Percentiles rank a stretch among this genome's conserved stretches.
phyloP scores from a whole-genome alignment of 768 basidiomycete species.

The Cyathus striatus region DNA sequence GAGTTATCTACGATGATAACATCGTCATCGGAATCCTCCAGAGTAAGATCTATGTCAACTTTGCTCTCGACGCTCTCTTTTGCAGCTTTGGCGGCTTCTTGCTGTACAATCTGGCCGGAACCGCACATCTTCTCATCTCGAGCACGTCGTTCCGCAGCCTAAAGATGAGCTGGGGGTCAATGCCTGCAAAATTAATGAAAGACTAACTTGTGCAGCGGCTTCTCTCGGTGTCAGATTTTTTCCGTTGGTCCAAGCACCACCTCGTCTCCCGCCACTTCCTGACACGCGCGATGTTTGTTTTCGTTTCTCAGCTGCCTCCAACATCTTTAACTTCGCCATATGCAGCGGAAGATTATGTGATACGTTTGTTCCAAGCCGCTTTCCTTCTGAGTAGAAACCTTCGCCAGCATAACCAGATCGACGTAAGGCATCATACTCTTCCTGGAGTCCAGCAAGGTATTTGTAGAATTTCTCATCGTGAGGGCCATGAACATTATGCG shows the following conservation, averaged over 20 bases:
- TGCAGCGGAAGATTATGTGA: slow-evolving; percentile 67
- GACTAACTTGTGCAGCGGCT: slow-evolving; percentile 62
- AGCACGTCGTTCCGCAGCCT: slow-evolving; percentile 85
- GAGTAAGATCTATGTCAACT: slow-evolving; percentile 59
- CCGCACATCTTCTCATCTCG: slow-evolving; percentile 75
- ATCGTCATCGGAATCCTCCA: slow-evolving; percentile 28
- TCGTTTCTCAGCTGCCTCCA: slow-evolving; percentile 80
- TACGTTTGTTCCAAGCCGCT: slow-evolving; percentile 58
- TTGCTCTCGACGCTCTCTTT: slow-evolving; percentile 57
- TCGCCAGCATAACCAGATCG: slow-evolving; percentile 85
- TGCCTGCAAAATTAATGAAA: no score
- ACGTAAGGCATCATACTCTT: slow-evolving; percentile 79
- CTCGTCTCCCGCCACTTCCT: slow-evolving; percentile 55
- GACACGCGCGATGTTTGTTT: slow-evolving; percentile 36
- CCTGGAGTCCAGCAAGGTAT: slow-evolving; percentile 64
- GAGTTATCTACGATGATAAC: slow-evolving; percentile 23
- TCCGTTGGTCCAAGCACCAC: slow-evolving; percentile 37
- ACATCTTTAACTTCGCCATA: slow-evolving; percentile 58
- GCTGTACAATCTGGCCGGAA: slow-evolving; percentile 47
- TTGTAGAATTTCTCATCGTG: slow-evolving; percentile 86
- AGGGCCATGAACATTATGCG: slow-evolving; percentile 85
- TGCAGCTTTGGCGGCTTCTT: slow-evolving; percentile 66
- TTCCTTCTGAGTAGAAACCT: slow-evolving; percentile 81
- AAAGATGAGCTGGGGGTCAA: no score
- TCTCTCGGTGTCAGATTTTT: slow-evolving; percentile 58